Base-by-base conservation (phyloP, 2,329 filamentous ascomycete genomes). In the Talaromyces albobiverticillius region DNA sequence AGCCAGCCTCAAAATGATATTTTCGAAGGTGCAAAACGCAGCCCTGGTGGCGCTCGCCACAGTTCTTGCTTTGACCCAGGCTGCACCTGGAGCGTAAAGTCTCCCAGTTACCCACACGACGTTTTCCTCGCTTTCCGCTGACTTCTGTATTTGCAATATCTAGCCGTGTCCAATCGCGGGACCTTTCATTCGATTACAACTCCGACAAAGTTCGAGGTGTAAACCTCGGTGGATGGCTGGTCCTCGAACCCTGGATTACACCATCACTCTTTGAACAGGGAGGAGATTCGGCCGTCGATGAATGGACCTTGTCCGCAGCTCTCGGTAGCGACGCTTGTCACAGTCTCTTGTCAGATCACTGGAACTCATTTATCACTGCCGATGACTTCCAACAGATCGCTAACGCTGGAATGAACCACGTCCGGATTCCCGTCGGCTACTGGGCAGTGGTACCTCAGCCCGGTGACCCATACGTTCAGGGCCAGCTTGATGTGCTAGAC, bases 401-500 rank as follows among this genome's bases (percentile, higher is more conserved):
- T n/a, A 66, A 63, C 14, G 74, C 76, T 14, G 83, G 83, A 4
- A 67, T 87, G 63, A 87, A 85, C 68, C 79, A 85, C 59, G 81
- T 86, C 34, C 75, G 84, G 45, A 86, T 87, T 52, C 84, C 84
- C 1, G 76, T 87, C 48, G 84, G 84, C 5, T 86, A 86, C 65
- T 87, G 84, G 84, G 83, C 83, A 31, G 68, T 84, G 10, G 71
- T 76, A 42, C 77, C 78, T 2, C 66, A 77, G 25, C 67, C 76
- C 6, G 79, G 76, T 6, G 82, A 85, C 51, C 83, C 83, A 16
- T 87, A 83, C 60, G 80, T 87, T 5, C 76, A 83, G 62, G 84
- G 84, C 36, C 83, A 85, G 57, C 75, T 85, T 43, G 68, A 77
- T 14, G 76, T 79, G 61, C 73, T 87, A 9, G 81, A 84, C 55